These are phyloP conservation scores for Sclerotinia spermophila DNA, from an alignment of 2,329 filamentous ascomycete species.

Conservation along the genomic window DNA sequence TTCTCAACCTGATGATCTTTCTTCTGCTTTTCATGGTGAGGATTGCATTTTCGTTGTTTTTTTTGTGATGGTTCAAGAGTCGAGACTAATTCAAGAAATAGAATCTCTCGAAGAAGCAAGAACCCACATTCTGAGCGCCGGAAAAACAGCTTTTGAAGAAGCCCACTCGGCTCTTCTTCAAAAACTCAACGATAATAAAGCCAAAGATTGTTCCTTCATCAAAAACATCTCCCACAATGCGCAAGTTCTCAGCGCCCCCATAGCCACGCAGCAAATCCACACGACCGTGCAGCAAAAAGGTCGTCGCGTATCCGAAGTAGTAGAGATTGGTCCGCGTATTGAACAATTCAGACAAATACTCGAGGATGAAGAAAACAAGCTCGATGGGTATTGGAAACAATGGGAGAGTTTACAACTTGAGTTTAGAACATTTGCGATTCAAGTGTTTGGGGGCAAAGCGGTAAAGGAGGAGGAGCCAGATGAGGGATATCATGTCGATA, in stretches of 20 bases:
- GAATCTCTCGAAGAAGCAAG: constrained; percentile 29
- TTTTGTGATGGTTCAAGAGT: not conserved
- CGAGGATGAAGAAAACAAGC: constrained; percentile 26
- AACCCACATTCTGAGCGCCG: constrained; percentile 14
- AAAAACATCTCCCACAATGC: constrained; percentile 8
- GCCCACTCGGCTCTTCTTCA: constrained; percentile 21
- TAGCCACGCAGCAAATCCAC: constrained; percentile 29
- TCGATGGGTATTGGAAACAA: constrained; percentile 31
- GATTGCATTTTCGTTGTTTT: not conserved
- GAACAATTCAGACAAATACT: constrained; percentile 25
- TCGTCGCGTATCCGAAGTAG: constrained; percentile 21
- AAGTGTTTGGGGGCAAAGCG: constrained; percentile 23
- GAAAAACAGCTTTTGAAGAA: constrained; percentile 23
- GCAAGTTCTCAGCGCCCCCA: constrained; percentile 21
- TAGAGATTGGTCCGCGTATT: constrained; percentile 30
- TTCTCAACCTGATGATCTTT: not conserved
- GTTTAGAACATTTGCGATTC: constrained; percentile 27
- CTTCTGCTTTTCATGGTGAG: not conserved
- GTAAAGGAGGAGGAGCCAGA: constrained; percentile 20
- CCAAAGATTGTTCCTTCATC: constrained; percentile 24
- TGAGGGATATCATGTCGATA: constrained; percentile 25
- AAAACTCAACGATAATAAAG: constrained; percentile 13
- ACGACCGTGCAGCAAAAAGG: constrained; percentile 23
- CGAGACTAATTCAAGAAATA: constrained; percentile 10
- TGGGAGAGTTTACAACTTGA: constrained; percentile 34